Evolutionary conservation across 305 asterid species (phyloP).

Genomic region (Solanum chacoense): DNA sequence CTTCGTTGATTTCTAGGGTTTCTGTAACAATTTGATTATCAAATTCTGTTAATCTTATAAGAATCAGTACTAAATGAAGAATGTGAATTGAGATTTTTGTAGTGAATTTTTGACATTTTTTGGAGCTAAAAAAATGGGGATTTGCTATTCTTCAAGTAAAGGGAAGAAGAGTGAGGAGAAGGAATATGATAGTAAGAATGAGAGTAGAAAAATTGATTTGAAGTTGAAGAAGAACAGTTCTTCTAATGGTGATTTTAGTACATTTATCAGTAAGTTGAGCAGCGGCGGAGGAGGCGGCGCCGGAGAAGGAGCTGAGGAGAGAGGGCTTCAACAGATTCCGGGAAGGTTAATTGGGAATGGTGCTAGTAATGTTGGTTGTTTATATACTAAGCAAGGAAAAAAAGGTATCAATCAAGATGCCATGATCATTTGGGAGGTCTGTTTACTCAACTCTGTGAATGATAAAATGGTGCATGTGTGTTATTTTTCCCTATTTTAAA

Average conservation of each 20-base stretch:
- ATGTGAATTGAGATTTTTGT: neutral
- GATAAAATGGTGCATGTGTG: neutral
- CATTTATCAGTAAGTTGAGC: slow-evolving; percentile 51
- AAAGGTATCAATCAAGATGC: slow-evolving; percentile 94
- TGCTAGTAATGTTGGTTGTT: slow-evolving; percentile 48
- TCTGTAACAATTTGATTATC: neutral
- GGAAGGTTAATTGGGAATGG: slow-evolving; percentile 75
- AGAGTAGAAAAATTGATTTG: slow-evolving; percentile 17
- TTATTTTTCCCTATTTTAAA: neutral
- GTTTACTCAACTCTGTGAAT: slow-evolving; percentile 5
- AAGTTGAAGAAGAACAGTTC: slow-evolving; percentile 38
- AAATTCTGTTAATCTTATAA: neutral
- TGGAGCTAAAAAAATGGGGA: slow-evolving; percentile 44
- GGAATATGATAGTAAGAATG: slow-evolving; percentile 8
- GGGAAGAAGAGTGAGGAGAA: slow-evolving; percentile 35
- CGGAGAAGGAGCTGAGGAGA: slow-evolving; percentile 51
- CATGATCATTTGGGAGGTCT: slow-evolving; percentile 93
- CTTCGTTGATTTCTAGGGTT: neutral
- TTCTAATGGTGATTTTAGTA: slow-evolving; percentile 51
- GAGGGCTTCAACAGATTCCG: slow-evolving; percentile 48
- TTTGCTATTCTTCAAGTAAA: slow-evolving; percentile 55
- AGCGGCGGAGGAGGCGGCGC: slow-evolving; percentile 38
- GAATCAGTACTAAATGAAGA: neutral
- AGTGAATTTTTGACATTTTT: neutral
- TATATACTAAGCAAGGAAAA: slow-evolving; percentile 88